Evolutionary conservation across 164 flowering plant species (phyloP).

Genomic region (Tetrastigma voinierianum): DNA sequence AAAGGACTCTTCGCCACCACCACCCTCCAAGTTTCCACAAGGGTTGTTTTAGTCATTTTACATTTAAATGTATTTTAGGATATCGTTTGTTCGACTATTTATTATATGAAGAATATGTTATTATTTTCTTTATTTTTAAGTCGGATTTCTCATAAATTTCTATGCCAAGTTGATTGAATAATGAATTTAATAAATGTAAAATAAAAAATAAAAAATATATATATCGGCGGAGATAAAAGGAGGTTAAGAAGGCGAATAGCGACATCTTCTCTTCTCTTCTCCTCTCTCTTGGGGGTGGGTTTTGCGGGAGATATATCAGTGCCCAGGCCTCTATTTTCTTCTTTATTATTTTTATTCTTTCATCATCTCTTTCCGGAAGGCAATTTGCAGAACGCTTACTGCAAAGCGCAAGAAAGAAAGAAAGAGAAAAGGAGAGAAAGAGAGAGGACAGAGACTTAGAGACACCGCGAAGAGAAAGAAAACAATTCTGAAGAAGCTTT

Average conservation of each 20-base stretch:
- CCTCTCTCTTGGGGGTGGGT: slow-evolving; percentile 21
- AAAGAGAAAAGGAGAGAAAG: slow-evolving; percentile 32
- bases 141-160: slow-evolving; percentile 9
- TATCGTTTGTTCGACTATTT: too few relatives aligned
- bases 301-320: slow-evolving; percentile 22
- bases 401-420: slow-evolving; percentile 31
- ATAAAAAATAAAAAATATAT: slow-evolving; percentile 2
- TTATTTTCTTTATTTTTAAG: too few relatives aligned
- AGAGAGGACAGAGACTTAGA: slow-evolving; percentile 10
- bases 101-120: too few relatives aligned
- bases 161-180: slow-evolving; percentile 12
- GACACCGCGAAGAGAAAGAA: neutral
- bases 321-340: slow-evolving; percentile 19
- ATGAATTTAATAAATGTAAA: neutral
- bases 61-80: too few relatives aligned
- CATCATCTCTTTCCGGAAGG: slow-evolving; percentile 44
- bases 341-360: slow-evolving; percentile 15
- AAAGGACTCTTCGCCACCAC: too few relatives aligned
- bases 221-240: slow-evolving; percentile 17
- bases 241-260: slow-evolving; percentile 35
- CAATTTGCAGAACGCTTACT: slow-evolving; percentile 35
- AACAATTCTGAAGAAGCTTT: slow-evolving; percentile 39
- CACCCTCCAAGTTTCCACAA: neutral
- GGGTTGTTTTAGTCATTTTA: slow-evolving; percentile 13
- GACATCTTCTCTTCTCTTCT: slow-evolving; percentile 35